A percentile compares a stretch with the other conserved stretches of the same genome.
phyloP scores from a whole-genome alignment of 1,284 basidiomycete species.

The Xerocomus amazonicus region DNA sequence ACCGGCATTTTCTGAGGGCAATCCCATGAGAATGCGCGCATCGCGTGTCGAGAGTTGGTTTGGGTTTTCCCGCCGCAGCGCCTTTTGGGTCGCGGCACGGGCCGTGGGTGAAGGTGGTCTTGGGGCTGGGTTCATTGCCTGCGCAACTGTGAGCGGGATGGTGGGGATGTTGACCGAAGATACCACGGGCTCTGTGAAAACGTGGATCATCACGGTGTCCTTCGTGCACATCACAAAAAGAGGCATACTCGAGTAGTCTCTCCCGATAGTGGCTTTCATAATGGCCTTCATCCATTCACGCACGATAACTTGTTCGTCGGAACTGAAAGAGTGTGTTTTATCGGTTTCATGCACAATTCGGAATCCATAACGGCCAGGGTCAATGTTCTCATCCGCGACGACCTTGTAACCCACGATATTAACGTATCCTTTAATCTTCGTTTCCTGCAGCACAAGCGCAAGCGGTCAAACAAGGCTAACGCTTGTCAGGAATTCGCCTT shows the following conservation, averaged over 20 bases:
- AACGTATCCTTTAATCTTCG: slow-evolving; percentile 93
- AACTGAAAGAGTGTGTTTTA: slow-evolving; percentile 89
- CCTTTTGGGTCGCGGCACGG: slow-evolving; percentile 87
- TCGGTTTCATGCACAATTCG: slow-evolving; percentile 88
- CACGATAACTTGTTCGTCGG: slow-evolving; percentile 79
- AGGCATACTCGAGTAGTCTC: slow-evolving; percentile 82
- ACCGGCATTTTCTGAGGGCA: slow-evolving; percentile 35
- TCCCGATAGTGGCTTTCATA: slow-evolving; percentile 96
- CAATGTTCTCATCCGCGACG: slow-evolving; percentile 86
- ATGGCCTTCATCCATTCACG: slow-evolving; percentile 99
- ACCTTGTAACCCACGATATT: slow-evolving; percentile 93
- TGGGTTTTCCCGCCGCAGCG: slow-evolving; percentile 82
- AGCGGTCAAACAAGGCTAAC: background rate
- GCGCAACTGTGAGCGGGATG: slow-evolving; percentile 91
- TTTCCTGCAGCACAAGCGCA: slow-evolving; percentile 55
- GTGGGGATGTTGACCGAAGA: slow-evolving; percentile 98
- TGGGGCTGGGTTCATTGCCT: slow-evolving; percentile 93
- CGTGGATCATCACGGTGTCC: slow-evolving; percentile 3
- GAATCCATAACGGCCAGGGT: slow-evolving; percentile 95
- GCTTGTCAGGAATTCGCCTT: slow-evolving; percentile 25
- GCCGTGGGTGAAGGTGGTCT: slow-evolving; percentile 90
- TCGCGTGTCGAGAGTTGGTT: slow-evolving; percentile 87
- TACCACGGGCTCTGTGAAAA: slow-evolving; percentile 76
- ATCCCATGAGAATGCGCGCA: slow-evolving; percentile 76
- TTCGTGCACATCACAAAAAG: background rate